Conservation (phyloP, 2,329 filamentous ascomycete genomes). For the Aphanoascus verrucosus region DNA sequence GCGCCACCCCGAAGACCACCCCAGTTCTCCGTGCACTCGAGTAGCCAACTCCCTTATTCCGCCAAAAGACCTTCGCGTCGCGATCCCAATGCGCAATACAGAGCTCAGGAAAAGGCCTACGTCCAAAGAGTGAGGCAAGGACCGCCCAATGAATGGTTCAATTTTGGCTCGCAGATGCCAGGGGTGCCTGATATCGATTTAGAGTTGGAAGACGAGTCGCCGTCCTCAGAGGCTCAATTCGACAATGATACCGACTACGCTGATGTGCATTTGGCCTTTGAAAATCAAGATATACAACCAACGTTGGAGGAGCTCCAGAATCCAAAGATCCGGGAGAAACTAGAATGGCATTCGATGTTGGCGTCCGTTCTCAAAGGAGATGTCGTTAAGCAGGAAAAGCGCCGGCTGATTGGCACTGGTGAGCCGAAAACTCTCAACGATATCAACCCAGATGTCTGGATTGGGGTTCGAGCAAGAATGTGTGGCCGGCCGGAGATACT, state of each 20-base stretch:
- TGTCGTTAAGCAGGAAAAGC: conserved; percentile 96
- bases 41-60: conserved; percentile 48
- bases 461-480: conserved; percentile 71
- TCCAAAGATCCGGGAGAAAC: conserved; percentile 72
- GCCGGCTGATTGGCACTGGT: conserved; percentile 71
- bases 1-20: conserved; percentile 50
- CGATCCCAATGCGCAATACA: conserved; percentile 62
- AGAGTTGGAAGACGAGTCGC: conserved; percentile 83
- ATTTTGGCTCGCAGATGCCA: conserved; percentile 51
- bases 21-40: conserved; percentile 38
- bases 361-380: conserved; percentile 91
- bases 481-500: conserved; percentile 76
- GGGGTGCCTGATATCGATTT: conserved; percentile 54
- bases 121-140: conserved; percentile 83
- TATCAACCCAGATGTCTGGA: conserved; percentile 65
- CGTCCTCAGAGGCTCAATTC: conserved; percentile 69
- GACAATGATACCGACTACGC: conserved; percentile 80
- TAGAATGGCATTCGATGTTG: conserved; percentile 98
- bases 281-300: conserved; percentile 78
- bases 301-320: conserved; percentile 84
- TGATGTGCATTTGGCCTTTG: conserved; percentile 85
- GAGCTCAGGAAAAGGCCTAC: conserved; percentile 87
- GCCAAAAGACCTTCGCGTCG: conserved; percentile 43
- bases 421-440: conserved; percentile 63
- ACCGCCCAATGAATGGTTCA: conserved; percentile 58